Evolutionary conservation across 2,329 filamentous ascomycete species (phyloP), one percentile per base, ranked within the genome.

Genomic region (Penicillium vulpinum): DNA sequence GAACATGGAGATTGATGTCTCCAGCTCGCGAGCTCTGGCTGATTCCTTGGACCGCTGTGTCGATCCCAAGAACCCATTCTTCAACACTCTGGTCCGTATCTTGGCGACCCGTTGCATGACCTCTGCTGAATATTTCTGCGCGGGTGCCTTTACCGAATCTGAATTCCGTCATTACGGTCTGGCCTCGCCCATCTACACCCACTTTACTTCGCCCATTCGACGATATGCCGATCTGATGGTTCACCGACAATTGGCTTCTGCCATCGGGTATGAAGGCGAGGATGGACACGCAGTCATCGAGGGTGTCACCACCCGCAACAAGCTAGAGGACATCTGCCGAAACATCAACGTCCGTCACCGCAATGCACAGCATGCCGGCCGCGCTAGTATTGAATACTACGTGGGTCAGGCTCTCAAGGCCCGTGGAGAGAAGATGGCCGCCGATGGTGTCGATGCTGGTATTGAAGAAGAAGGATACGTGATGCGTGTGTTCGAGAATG

Each of bases 101-200:
- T 90, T 99, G 80, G 94, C 94, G 10, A 99, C 94, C 9, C 88
- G 94, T 22, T 99, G 94, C 83, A 99, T 99, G 94, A 96, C 96
- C 82, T 94, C 91, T 52, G 94, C 94, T 60, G 94, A 99, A 77
- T 99, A 99, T 78, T 99, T 99, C 77, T 94, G 90, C 77, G 90
- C 93, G 0, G 94, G 94, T 58, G 92, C 92, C 7, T 92, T 97
- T 73, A 86, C 92, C 0, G 93, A 94, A 73, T 89, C 91, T 0
- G 94, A 97, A 73, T 99, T 96, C 83, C 86, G 91, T 51, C 95
- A 99, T 78, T 99, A 99, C 75, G 94, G 94, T 65, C 87, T 99
- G 35, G 95, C 95, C 0, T 92, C 89, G 4, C 90, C 95, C 69
- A 99, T 99, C 73, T 99, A 99, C 80, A 99, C 94, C 2, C 94